Base-by-base conservation (phyloP, 345 rosid genomes). In the Ceriops decandra region DNA sequence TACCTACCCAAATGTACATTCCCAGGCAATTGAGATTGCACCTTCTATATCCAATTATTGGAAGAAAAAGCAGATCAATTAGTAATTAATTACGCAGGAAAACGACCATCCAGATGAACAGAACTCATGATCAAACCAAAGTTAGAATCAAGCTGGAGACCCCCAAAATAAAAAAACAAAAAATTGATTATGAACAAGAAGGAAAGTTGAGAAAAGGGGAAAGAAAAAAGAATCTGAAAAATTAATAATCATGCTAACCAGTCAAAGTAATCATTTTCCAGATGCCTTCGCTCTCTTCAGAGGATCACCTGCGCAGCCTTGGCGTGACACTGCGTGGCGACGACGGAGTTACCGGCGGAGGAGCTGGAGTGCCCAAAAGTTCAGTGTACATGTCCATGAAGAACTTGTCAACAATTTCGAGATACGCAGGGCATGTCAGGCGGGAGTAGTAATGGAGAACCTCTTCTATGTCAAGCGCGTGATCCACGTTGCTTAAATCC, bases 361-460 rank as follows among this genome's bases (percentile, higher is more conserved):
- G 46, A 38, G 46, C 15, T 33, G 67, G 64, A 0, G 69, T 63
- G 6, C 71, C 82, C 9, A 62, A 68, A 47, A 85, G 68, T 21
- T 92, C 97, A 16, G 81, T 74, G 53, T 81, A 86, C 27, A 92
- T 78, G 16, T 92, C 90, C 76, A 82, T 70, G 86, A 92, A 90
- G 73, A 89, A 86, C 68, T 76, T 80, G 58, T 92, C 98, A 28
- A 88, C 85, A 51, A 92, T 85, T 52, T 85, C 92, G 20, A 83
- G 57, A 78, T 86, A 92, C 51, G 85, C 83, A 36, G 89, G 84
- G n/a, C 87, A 92, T 7, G 85, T 84, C 20, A 92, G 86, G 31
- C 90, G 81, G 46, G 96, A 88, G 77, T 92, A 92, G 76, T 85
- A 92, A 69, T 88, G 83, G 3, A 88, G 77, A 68, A 92, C 84